Evolutionary conservation across 805 yeast genomes (phyloP).

Genomic region (Hanseniaspora hatyaiensis): DNA sequence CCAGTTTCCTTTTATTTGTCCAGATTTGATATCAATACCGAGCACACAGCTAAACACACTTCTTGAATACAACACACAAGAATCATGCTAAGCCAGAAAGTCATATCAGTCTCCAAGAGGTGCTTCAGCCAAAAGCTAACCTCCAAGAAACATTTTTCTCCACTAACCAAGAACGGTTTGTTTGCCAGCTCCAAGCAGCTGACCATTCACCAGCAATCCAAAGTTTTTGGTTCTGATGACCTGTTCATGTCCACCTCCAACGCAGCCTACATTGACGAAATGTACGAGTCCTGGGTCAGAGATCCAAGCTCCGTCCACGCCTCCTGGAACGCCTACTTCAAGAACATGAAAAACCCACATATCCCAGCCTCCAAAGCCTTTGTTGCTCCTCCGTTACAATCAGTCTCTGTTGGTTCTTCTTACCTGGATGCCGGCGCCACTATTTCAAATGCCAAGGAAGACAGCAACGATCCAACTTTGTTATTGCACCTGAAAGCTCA

Average conservation of each 20-base stretch:
- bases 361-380: slow-evolving; percentile 68
- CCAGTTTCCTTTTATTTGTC: too few species aligned
- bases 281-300: slow-evolving; percentile 87
- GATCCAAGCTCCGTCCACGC: slow-evolving; percentile 88
- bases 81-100: slow-evolving; percentile 14
- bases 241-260: slow-evolving; percentile 71
- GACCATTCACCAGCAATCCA: background rate
- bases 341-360: slow-evolving; percentile 64
- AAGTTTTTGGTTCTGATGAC: slow-evolving; percentile 33
- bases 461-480: slow-evolving; percentile 43
- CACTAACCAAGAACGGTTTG: background rate
- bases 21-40: too few species aligned
- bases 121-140: slow-evolving; percentile 5
- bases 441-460: slow-evolving; percentile 28
- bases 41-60: too few species aligned
- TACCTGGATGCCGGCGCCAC: slow-evolving; percentile 20
- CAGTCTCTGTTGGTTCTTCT: slow-evolving; percentile 20
- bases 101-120: slow-evolving; percentile 5
- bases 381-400: slow-evolving; percentile 72
- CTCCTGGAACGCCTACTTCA: slow-evolving; percentile 95
- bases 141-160: background rate
- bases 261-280: slow-evolving; percentile 90
- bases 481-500: slow-evolving; percentile 88
- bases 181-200: background rate
- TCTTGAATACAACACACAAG: too few species aligned